These are phyloP conservation scores for Penicillium sp. DNA, from an alignment of 2,329 filamentous ascomycete species.

Conservation along the genomic window DNA sequence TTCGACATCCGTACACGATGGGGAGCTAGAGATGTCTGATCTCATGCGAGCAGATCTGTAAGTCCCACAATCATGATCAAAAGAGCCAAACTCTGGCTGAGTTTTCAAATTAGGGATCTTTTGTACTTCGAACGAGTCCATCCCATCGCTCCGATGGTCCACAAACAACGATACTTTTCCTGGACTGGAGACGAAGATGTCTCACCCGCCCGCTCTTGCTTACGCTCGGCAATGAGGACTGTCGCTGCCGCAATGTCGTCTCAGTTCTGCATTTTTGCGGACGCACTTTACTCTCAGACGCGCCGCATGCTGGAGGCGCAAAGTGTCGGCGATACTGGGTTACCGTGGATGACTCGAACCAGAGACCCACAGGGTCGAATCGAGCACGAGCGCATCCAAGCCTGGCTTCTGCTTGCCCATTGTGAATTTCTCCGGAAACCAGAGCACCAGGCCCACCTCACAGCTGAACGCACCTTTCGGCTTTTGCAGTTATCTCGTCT, in stretches of 20 bases:
- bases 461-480: background rate
- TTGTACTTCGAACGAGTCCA: slow-evolving; percentile 11
- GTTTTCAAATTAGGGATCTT: slow-evolving; percentile 5
- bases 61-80: background rate
- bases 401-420: slow-evolving; percentile 9
- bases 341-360: background rate
- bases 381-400: slow-evolving; percentile 3
- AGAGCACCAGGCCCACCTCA: slow-evolving; percentile 7
- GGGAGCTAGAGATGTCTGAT: slow-evolving; percentile 1
- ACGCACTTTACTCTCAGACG: slow-evolving; percentile 2
- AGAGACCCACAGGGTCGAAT: background rate
- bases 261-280: background rate
- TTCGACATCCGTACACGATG: background rate
- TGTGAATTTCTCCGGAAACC: slow-evolving; percentile 7
- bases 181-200: background rate
- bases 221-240: slow-evolving; percentile 8
- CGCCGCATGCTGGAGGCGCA: slow-evolving; percentile 7
- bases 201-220: slow-evolving; percentile 3
- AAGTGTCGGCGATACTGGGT: background rate
- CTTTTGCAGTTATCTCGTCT: slow-evolving; percentile 6
- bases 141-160: slow-evolving; percentile 7
- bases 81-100: background rate
- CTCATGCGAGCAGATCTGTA: slow-evolving; percentile 3
- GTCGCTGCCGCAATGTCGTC: slow-evolving; percentile 6
- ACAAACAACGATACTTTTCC: slow-evolving; percentile 7